These are phyloP conservation scores for Coprinopsis sp. DNA, from an alignment of 768 basidiomycete genomes.

Conservation along the genomic window DNA sequence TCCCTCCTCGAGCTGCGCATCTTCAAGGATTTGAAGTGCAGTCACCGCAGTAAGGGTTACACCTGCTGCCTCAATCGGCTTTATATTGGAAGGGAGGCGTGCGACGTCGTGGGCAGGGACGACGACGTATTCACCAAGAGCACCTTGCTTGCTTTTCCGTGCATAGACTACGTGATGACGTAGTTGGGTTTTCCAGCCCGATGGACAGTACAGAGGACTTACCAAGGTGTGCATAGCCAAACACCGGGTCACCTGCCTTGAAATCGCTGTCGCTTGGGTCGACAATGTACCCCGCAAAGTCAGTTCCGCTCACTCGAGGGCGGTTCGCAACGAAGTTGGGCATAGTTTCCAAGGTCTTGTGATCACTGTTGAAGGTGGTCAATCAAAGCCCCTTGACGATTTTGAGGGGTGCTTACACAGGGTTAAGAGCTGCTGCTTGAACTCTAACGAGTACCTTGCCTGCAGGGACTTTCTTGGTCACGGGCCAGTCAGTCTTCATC, in stretches of 20 bases:
- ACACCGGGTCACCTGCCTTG: conserved; percentile 57
- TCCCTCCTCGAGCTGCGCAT: conserved; percentile 47
- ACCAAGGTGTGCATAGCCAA: conserved; percentile 45
- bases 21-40: conserved; percentile 49
- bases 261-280: conserved; percentile 49
- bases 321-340: conserved; percentile 44
- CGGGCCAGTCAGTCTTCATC: conserved; percentile 32
- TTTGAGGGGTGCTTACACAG: conserved; percentile 39
- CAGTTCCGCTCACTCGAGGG: conserved; percentile 54
- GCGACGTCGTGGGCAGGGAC: conserved; percentile 39
- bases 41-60: conserved; percentile 56
- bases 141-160: conserved; percentile 42
- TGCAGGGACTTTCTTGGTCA: conserved; percentile 27
- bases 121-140: conserved; percentile 52
- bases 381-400: neutral
- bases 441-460: conserved; percentile 34
- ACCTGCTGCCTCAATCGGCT: conserved; percentile 56
- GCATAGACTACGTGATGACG: conserved; percentile 21
- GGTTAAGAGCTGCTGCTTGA: conserved; percentile 57
- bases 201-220: neutral
- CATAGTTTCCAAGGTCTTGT: conserved; percentile 47
- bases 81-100: conserved; percentile 44
- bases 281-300: conserved; percentile 60
- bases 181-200: neutral
- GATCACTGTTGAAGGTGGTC: conserved; percentile 40